Base-by-base conservation (phyloP, 345 rosid genomes). In the Capsella bursapastoris region DNA sequence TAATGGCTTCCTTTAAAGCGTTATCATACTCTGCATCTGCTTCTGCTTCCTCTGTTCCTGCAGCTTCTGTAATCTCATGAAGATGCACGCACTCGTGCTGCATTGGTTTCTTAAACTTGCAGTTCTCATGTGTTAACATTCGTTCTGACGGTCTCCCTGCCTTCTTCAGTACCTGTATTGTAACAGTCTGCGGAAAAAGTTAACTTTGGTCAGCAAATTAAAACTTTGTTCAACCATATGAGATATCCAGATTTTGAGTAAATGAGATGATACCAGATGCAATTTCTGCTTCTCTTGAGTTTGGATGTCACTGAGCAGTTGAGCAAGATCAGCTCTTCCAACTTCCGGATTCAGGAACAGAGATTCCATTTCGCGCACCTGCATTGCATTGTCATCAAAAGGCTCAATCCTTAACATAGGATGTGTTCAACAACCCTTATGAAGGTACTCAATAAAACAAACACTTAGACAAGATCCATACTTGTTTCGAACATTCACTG, bases 401-500 rank as follows among this genome's bases (percentile, higher is more conserved):
- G 38, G 32, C 6, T 7, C 34, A 59, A 65, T 57, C 68, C 38
- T 57, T 27, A 47, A 18, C 48, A 64, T 4, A 8, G 8, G 53
- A 35, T 34, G 37, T 29, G n/a, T n/a, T 9, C 1, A 47, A 45
- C 67, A 48, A 12, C 6, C 13, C 6, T 29, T 29, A 8, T 76
- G 14, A 55, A 64, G 6, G 28, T 47, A 44, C 45, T 77, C 51
- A 40, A n/a, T 29, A 43, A 35, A 58, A 13, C 1, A 47, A 25
- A 2, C 2, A 37, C 35, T 34, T 0, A 35, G 43, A 43, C 29
- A 14, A 58, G 28, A 58, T 51, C 4, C 69, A 8, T 6, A 93
- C 97, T 79, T 91, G 95, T 90, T 89, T 88, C 0, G 98, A 94
- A 88, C 91, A 91, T 72, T 88, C 93, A 64, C 70, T 91, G 86